A percentile compares a stretch with the other conserved stretches of the same genome.
Evolutionary conservation across 176 grass and related monocot genomes (phyloP).

Genomic region (Aegilops bicornis): DNA sequence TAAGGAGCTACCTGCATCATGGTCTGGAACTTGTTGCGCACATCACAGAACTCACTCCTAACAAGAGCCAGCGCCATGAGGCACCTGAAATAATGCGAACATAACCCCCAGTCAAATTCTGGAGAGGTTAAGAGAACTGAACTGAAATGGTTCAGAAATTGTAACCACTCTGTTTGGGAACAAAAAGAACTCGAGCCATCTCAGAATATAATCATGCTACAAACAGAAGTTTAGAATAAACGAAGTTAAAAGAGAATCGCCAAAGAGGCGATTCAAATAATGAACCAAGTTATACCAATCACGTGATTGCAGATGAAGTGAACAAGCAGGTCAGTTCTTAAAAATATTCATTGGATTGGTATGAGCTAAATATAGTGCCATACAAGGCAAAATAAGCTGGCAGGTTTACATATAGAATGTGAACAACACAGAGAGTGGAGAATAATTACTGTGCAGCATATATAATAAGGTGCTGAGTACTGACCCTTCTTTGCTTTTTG

Average conservation of each 20-base stretch:
- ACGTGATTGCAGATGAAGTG: not conserved
- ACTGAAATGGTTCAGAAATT: not conserved
- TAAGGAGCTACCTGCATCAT: constrained; percentile 71
- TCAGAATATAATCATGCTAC: not conserved
- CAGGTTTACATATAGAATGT: not conserved
- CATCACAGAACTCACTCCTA: constrained; percentile 61
- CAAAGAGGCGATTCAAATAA: not conserved
- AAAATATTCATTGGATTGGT: not conserved
- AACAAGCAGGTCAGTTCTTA: not conserved
- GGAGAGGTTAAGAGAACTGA: not conserved
- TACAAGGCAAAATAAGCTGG: not conserved
- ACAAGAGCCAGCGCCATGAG: constrained; percentile 58
- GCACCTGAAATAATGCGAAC: constrained; percentile 51
- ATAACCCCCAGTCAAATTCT: not conserved
- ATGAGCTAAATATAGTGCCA: not conserved
- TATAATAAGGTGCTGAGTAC: not conserved
- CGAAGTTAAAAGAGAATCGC: not conserved
- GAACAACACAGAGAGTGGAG: not conserved
- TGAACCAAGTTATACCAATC: not conserved
- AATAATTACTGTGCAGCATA: not conserved
- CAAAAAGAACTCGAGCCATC: no score
- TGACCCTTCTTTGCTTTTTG: constrained; percentile 67
- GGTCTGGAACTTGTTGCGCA: constrained; percentile 60
- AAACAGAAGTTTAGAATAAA: not conserved
- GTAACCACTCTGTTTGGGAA: no score